phyloP scores from a whole-genome alignment of 441 rosid species.

The Monsonia emarginata region DNA sequence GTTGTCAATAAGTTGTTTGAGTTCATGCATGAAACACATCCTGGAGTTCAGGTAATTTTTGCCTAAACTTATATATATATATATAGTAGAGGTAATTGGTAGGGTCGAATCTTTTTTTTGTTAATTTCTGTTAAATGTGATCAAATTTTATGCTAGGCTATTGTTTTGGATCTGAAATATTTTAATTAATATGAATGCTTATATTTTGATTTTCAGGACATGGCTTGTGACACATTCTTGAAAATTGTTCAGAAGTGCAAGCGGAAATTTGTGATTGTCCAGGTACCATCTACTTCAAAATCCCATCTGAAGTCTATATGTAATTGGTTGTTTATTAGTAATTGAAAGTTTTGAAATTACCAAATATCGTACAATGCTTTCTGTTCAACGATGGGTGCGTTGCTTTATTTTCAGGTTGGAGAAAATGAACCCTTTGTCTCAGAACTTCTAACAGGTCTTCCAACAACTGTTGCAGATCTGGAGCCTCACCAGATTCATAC shows the following conservation, averaged over 20 bases:
- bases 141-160: background rate
- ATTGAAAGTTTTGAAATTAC: background rate
- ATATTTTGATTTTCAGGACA: slow-evolving; percentile 92
- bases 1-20: slow-evolving; percentile 98
- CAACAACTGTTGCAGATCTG: slow-evolving; percentile 85
- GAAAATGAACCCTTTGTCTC: slow-evolving; percentile 97
- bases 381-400: background rate
- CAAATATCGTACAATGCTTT: background rate
- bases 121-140: background rate
- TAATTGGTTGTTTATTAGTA: no score
- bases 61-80: background rate
- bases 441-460: slow-evolving; percentile 88
- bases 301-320: background rate
- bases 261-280: slow-evolving; percentile 89
- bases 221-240: slow-evolving; percentile 99
- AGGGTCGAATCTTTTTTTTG: no score
- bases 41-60: slow-evolving; percentile 85
- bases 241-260: slow-evolving; percentile 99
- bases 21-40: slow-evolving; percentile 99
- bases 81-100: no score
- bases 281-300: slow-evolving; percentile 35
- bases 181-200: no score
- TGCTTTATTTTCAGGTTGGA: slow-evolving; percentile 63
- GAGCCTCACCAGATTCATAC: slow-evolving; percentile 99
- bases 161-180: no score